Evolutionary conservation across 2,329 filamentous ascomycete genomes (phyloP), one percentile per base, ranked within the genome.

Genomic region (Clonostachys rhizophaga): DNA sequence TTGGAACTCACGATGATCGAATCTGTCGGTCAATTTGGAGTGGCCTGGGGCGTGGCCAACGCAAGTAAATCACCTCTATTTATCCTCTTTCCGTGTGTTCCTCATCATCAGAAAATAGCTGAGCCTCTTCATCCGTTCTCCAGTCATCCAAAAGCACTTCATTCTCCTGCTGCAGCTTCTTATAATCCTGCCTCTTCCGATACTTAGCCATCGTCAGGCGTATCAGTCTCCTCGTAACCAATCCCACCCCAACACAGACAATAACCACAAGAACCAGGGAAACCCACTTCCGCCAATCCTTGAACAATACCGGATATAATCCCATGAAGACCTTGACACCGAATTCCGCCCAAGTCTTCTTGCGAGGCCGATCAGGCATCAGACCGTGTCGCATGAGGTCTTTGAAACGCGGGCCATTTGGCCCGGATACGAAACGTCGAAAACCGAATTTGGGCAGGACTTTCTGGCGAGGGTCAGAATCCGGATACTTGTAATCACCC

Each of bases 341-440:
- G 57, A 59, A 63, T 17, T 66, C 60, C n/a, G 52, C 48, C 60
- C 61, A 66, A 2, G 54, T 50, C 4, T 43, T 52, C 5, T 52
- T 49, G 10, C 46, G 48, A 1, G 58, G 41, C 2, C 58, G 42
- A 10, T 65, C 60, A 4, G 63, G 64, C 8, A 54, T 50, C 3
- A 67, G 52, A 2, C 58, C 62, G n/a, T 63, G 64, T 2, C 65
- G 52, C 1, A 68, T 45, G 1, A 67, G 58, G 5, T 63, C 59
- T 43, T 67, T 67, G 33, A 54, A 48, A 1, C 54, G 52, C 0
- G 65, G 65, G 0, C 65, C 65, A 2, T 59, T 59, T 0, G 65
- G 65, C 0, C 65, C 64, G 5, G 58, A 54, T n/a, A 58, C 51
- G 42, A 60, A 64, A 3, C 65, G 63, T 14, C 57, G 62, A 3